phyloP scores from a whole-genome alignment of 2,329 filamentous ascomycete species.

The Cladophialophora immunda region DNA sequence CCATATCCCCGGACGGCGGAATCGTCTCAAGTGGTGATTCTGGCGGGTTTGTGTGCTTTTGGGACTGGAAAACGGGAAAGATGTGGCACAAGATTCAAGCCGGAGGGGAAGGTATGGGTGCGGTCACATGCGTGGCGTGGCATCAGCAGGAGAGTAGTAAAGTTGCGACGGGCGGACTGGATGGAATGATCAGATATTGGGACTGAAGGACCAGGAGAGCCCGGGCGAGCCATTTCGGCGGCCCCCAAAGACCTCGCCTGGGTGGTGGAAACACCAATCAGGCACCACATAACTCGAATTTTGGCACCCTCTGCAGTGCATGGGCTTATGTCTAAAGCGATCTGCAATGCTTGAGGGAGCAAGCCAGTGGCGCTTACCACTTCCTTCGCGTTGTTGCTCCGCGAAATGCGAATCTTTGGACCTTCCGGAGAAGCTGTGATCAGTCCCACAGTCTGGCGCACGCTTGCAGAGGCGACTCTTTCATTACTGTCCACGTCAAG shows the following conservation, averaged over 20 bases:
- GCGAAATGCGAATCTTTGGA: neutral
- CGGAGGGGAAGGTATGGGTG: slow-evolving; percentile 58
- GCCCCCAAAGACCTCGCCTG: neutral
- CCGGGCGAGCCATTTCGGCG: neutral
- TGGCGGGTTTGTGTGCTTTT: slow-evolving; percentile 91
- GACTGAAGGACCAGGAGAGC: slow-evolving; percentile 63
- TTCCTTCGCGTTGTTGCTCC: too few species aligned
- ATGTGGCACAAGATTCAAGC: slow-evolving; percentile 97
- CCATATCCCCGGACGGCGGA: slow-evolving; percentile 88
- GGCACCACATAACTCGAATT: neutral
- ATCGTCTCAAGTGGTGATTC: slow-evolving; percentile 89
- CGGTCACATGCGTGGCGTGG: slow-evolving; percentile 86
- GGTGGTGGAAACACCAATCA: neutral
- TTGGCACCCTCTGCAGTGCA: neutral
- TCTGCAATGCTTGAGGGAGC: too few species aligned
- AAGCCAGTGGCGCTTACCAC: too few species aligned
- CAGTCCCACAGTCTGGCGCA: neutral
- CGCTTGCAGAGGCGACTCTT: neutral
- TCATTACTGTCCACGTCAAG: neutral
- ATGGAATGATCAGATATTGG: slow-evolving; percentile 91
- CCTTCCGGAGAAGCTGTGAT: neutral
- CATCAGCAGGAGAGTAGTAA: slow-evolving; percentile 98
- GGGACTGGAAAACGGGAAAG: slow-evolving; percentile 99
- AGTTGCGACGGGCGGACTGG: slow-evolving; percentile 87
- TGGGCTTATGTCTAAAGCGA: neutral